Evolutionary conservation across 768 basidiomycete genomes (phyloP), one percentile per base, ranked within the genome.

Genomic region (Mycena vitilis): DNA sequence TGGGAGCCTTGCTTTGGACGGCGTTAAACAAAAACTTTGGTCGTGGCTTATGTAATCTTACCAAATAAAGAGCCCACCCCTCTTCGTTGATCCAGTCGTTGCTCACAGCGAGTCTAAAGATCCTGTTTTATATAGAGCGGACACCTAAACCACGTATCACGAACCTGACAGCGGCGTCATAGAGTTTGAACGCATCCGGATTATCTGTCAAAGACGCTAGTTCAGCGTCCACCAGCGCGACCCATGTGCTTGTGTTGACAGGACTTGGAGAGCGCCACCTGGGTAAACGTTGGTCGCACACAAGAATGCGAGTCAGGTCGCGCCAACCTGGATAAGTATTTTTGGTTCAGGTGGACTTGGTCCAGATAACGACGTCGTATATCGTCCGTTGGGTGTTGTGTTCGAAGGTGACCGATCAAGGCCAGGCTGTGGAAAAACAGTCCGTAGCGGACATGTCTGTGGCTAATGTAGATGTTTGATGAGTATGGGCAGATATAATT

Each of bases 11-110:
- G 88, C 89, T 91, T 71, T 56, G 40, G 23, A 53, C 23, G 52
- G 47, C 67, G 11, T 71, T 40, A 42, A 66, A n/a, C n/a, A n/a
- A 62, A 30, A 62, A 65, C 16, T 3, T 58, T 25, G 57, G 20
- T 12, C 23, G 15, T 30, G 2, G 23, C 15, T 51, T 25, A 57
- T 23, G 18, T n/a, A 34, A 49, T 67, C 77, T 52, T 55, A 91
- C 90, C 72, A 93, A 78, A 73, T 85, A 92, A 36, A 91, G 77
- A 20, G 84, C 88, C 86, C 87, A 90, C 10, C 88, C 91, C 77
- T 92, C 91, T 76, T 93, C 91, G 58, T 90, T 80, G 10, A 88
- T 76, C 91, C 91, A 93, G 65, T 90, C 88, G 63, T 91, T 87
- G 70, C 88, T 88, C 15, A 87, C 84, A 5, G 90, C 87, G 36